Base-by-base conservation (phyloP, 2,329 filamentous ascomycete species). In the Monilinia polystroma region DNA sequence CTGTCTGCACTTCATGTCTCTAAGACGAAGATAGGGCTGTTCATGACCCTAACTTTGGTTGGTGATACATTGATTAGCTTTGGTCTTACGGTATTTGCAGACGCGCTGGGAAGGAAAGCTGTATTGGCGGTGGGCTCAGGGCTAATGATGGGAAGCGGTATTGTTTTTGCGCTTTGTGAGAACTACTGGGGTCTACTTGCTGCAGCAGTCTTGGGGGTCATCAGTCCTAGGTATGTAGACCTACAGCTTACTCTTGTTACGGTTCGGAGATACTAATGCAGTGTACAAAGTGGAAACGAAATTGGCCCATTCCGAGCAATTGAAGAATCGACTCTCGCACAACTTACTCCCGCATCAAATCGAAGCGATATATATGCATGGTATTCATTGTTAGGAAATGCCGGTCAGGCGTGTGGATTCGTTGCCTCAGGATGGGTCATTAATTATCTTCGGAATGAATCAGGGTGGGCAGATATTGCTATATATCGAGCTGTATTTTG, bases 41-140 rank as follows among this genome's bases (percentile, higher is more conserved):
- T 89, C 77, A 89, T 89, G 86, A 88, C 85, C 0, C 74, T 88
- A 69, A 90, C 87, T 0, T 76, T 89, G 20, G 77, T 81, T 18
- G 87, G 87, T 35, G 87, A 89, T 74, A 81, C 84, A 4, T 73
- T 80, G 53, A 83, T 89, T 68, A 87, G 85, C 72, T 82, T 88
- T 67, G 49, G 85, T 29, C 79, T 89, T 57, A 87, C 86, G 0
- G 72, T 86, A 7, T 79, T 87, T 68, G 85, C 87, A 35, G 87
- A 89, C 76, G 78, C 78, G 0, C 72, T 87, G 62, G 87, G 87
- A 4, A 80, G 86, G 35, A 80, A 81, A 62, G 78, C 77, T 7
- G 80, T 86, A n/a, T 78, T 89, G 4, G 78, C 81, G 0, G 70
- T 82, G 4, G 87, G 86, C 1, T 84, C 85, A 1, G 67, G 77